Evolutionary conservation across 2,329 filamentous ascomycete species (phyloP), one percentile per base, ranked within the genome.

Genomic region (Microdochium paspali): DNA sequence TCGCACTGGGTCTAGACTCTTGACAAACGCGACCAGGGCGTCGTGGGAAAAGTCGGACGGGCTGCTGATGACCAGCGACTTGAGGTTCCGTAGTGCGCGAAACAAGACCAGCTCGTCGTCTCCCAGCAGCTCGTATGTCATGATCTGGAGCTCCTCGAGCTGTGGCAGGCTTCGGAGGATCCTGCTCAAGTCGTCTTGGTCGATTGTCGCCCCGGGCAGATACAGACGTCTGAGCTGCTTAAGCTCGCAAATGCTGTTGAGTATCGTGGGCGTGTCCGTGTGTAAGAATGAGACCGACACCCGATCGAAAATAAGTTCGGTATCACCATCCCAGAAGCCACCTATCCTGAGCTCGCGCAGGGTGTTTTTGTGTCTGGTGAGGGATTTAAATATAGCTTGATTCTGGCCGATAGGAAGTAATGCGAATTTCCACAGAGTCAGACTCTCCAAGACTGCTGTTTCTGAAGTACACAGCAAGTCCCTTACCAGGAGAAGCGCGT

Each of bases 111-210:
- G 18, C 6, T 40, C 13, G 13, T 40, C 15, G 18, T 40, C 35
- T 20, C 12, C 13, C 12, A 74, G 66, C 12, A 80, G 57, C 3
- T 59, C 56, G 28, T 69, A 66, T 50, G 80, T 73, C 4, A 73
- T 68, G 21, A 76, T 61, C 15, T 74, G 73, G 40, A 85, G 61
- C 12, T 77, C 71, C 52, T 82, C 76, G 0, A 86, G 67, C 15
- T 67, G 57, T 0, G 61, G 61, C 10, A 81, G 61, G 10, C 66
- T 59, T 2, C 58, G 50, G 23, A 73, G 66, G 15, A 85, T 66
- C 2, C 55, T 55, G 10, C 65, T 58, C 28, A 84, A 64, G 32
- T 83, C 73, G 9, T 66, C 59, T 7, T 72, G 63, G 0, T 62
- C 66, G 49, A 84, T 71, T 2, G 68, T 72, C 4, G 78, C 68